phyloP scores from a whole-genome alignment of 164 flowering plant genomes.

The Paratinospora sagittata region DNA sequence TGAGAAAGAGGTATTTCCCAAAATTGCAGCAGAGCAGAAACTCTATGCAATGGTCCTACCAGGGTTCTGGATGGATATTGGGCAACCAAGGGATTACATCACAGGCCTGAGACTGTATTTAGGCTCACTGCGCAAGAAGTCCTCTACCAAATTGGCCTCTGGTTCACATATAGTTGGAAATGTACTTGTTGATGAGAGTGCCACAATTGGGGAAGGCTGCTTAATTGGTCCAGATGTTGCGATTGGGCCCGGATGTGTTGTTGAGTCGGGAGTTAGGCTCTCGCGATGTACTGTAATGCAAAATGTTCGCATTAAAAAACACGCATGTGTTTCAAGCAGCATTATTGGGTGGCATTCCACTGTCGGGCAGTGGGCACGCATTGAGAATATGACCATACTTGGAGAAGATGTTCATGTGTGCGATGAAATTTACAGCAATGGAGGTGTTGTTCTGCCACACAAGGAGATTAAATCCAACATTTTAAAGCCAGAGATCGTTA shows the following conservation, averaged over 20 bases:
- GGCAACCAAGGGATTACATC: conserved; percentile 93
- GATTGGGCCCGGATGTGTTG: conserved; percentile 89
- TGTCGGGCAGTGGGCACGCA: conserved; percentile 95
- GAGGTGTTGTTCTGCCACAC: conserved; percentile 97
- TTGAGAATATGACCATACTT: conserved; percentile 95
- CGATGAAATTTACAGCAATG: conserved; percentile 94
- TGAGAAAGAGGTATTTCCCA: conserved; percentile 92
- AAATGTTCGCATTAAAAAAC: conserved; percentile 84
- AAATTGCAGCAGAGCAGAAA: conserved; percentile 69
- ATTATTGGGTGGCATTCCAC: conserved; percentile 99
- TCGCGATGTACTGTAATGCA: conserved; percentile 94
- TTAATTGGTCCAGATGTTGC: conserved; percentile 97
- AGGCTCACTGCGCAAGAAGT: conserved; percentile 70
- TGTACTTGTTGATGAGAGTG: conserved; percentile 80
- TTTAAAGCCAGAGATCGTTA: conserved; percentile 97
- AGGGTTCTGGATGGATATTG: conserved; percentile 99
- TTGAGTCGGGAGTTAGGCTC: conserved; percentile 95
- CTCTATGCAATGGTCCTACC: conserved; percentile 95
- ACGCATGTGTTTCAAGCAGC: conserved; percentile 86
- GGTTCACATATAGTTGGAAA: conserved; percentile 82
- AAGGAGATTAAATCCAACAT: conserved; percentile 93
- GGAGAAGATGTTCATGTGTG: conserved; percentile 97
- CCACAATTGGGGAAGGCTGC: conserved; percentile 90
- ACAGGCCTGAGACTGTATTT: conserved; percentile 86
- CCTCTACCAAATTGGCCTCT: conserved; percentile 54